Evolutionary conservation across 768 basidiomycete genomes (phyloP), one percentile per base, ranked within the genome.

Genomic region (Trametopsis cervina): DNA sequence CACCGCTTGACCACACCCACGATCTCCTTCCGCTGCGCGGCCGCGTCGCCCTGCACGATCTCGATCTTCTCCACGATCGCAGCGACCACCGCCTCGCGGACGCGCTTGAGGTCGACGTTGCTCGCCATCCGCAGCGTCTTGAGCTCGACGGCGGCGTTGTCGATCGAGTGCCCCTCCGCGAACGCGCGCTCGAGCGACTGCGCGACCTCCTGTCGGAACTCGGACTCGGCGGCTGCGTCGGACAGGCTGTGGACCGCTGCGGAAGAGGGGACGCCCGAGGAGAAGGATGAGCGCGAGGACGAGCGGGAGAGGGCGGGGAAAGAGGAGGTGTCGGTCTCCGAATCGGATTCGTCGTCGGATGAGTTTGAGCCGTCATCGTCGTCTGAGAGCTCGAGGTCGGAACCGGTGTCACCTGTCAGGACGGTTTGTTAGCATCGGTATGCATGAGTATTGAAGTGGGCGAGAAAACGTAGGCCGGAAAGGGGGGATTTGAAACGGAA

Each of bases 61-160:
- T 69, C 70, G 40, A 93, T 83, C 50, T 77, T 76, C 50, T 81
- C 80, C 47, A 95, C 81, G 49, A 98, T 74, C 33, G 81, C 87
- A n/a, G 75, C 75, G 29, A 97, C 74, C n/a, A 97, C 89, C 13
- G 86, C 87, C 64, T 93, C 86, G 44, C 88, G 76, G 13, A 96
- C 93, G 43, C 81, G 74, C n/a, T 76, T 77, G 17, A 96, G 74
- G 10, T 89, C 78, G 22, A 97, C 95, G 58, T 97, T 98, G 59
- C 85, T 89, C 27, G 92, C 91, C 90, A 98, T 95, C 42, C 94
- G 87, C 39, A 99, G 77, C 38, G 95, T 96, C 69, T 95, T 92
- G 51, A 98, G 76, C 63, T 98, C 95, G 52, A 98, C 86, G 0
- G 89, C 76, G 1, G 93, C 92, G 63, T 96, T 92, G 56, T 95